Evolutionary conservation across 2,329 filamentous ascomycete genomes (phyloP).

Genomic region (Fusarium sarcochroum): DNA sequence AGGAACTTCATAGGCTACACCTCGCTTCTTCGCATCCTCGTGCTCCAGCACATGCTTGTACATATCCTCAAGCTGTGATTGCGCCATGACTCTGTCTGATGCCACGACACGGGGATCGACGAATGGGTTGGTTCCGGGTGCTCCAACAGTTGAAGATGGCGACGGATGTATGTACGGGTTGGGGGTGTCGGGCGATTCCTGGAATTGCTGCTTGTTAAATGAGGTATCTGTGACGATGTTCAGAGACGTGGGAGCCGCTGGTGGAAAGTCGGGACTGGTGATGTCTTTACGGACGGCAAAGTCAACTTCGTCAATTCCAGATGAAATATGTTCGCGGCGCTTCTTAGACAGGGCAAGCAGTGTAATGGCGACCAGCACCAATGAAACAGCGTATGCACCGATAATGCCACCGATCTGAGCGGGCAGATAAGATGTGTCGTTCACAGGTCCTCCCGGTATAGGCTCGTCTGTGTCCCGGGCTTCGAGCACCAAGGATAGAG

Average conservation of each 20-base stretch:
- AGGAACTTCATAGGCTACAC: slow-evolving; percentile 63
- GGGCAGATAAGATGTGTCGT: slow-evolving; percentile 77
- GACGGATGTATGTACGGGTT: slow-evolving; percentile 63
- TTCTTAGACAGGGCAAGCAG: slow-evolving; percentile 73
- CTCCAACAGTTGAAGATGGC: slow-evolving; percentile 61
- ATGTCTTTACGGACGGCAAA: slow-evolving; percentile 52
- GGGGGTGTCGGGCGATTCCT: slow-evolving; percentile 53
- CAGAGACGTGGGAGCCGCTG: slow-evolving; percentile 25
- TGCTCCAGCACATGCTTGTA: slow-evolving; percentile 95
- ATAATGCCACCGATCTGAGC: slow-evolving; percentile 87
- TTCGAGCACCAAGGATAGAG: slow-evolving; percentile 44
- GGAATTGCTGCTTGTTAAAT: slow-evolving; percentile 63
- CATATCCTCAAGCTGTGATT: slow-evolving; percentile 88
- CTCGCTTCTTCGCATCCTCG: slow-evolving; percentile 76
- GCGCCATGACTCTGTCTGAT: slow-evolving; percentile 79
- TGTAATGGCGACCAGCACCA: slow-evolving; percentile 79
- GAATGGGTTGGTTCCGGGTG: slow-evolving; percentile 74
- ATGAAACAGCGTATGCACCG: slow-evolving; percentile 83
- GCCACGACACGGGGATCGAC: slow-evolving; percentile 85
- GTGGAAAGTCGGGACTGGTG: slow-evolving; percentile 42
- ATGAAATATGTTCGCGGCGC: slow-evolving; percentile 65
- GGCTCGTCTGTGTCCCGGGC: slow-evolving; percentile 67
- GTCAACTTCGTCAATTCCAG: slow-evolving; percentile 67
- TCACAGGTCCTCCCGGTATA: slow-evolving; percentile 69
- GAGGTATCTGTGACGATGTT: slow-evolving; percentile 43